phyloP scores from a whole-genome alignment of 495 filamentous ascomycete genomes.

The Aspergillus sparsus region DNA sequence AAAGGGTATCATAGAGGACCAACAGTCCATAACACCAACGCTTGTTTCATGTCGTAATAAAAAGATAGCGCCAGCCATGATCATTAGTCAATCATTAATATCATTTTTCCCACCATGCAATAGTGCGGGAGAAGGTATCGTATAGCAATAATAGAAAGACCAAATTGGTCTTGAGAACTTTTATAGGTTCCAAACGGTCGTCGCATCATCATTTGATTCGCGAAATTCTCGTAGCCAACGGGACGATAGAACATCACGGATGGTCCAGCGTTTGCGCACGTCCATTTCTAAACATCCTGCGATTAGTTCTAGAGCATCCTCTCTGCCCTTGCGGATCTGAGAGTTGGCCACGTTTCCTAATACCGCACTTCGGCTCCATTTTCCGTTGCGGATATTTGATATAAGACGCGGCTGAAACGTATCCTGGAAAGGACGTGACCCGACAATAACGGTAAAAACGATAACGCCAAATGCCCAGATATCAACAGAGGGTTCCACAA shows the following conservation, averaged over 20 bases:
- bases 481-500: slow-evolving; percentile 61
- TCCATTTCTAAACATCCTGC: slow-evolving; percentile 56
- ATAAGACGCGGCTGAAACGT: slow-evolving; percentile 59
- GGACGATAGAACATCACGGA: slow-evolving; percentile 54
- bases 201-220: slow-evolving; percentile 32
- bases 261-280: slow-evolving; percentile 51
- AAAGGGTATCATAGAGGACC: slow-evolving; percentile 31
- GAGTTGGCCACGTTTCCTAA: slow-evolving; percentile 34
- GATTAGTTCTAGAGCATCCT: slow-evolving; percentile 53
- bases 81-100: slow-evolving; percentile 19
- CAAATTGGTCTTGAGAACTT: neutral
- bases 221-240: slow-evolving; percentile 53
- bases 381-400: slow-evolving; percentile 60
- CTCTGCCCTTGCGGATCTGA: slow-evolving; percentile 28
- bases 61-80: slow-evolving; percentile 23
- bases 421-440: slow-evolving; percentile 68
- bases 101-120: neutral
- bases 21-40: slow-evolving; percentile 28
- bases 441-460: slow-evolving; percentile 62
- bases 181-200: slow-evolving; percentile 43
- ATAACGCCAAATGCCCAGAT: slow-evolving; percentile 76
- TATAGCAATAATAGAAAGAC: slow-evolving; percentile 3
- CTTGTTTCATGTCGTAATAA: slow-evolving; percentile 21
- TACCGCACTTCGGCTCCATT: slow-evolving; percentile 60
- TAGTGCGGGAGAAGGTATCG: neutral